Percentiles rank a stretch among this genome's conserved stretches.
phyloP scores from a whole-genome alignment of 2,329 filamentous ascomycete species.

The Colletotrichum tabaci region DNA sequence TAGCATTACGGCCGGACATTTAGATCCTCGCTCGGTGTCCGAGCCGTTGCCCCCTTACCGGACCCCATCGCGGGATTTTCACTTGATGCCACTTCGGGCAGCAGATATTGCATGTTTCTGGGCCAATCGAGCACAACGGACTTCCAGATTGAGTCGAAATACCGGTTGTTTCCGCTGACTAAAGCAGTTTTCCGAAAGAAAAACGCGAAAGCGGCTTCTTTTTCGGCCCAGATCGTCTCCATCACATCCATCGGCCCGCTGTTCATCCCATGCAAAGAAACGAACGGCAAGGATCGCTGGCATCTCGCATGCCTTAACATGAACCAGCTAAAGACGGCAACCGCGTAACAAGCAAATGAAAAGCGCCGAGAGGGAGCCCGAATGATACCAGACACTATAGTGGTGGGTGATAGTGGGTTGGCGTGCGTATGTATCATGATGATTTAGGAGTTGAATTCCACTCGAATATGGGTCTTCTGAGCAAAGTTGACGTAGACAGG shows the following conservation, averaged over 20 bases:
- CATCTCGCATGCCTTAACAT: constrained; percentile 28
- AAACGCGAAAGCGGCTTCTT: constrained; percentile 10
- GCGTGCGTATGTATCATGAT: constrained; percentile 11
- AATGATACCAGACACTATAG: constrained; percentile 20
- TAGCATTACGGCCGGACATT: constrained; percentile 3
- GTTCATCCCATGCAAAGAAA: constrained; percentile 28
- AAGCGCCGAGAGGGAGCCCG: constrained; percentile 12
- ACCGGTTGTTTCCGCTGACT: constrained; percentile 11
- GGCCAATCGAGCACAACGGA: background rate
- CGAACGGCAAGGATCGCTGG: constrained; percentile 24
- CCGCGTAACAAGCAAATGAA: constrained; percentile 8
- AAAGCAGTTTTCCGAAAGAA: constrained; percentile 10
- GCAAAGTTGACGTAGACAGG: constrained; percentile 15
- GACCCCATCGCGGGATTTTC: constrained; percentile 5
- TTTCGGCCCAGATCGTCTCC: constrained; percentile 9
- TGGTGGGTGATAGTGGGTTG: constrained; percentile 5
- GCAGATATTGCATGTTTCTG: constrained; percentile 24
- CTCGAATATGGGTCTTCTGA: background rate
- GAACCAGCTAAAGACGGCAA: constrained; percentile 20
- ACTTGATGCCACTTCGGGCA: constrained; percentile 6
- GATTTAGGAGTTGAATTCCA: constrained; percentile 21
- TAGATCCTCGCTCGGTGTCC: constrained; percentile 25
- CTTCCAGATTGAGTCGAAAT: background rate
- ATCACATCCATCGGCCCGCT: constrained; percentile 23
- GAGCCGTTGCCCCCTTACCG: constrained; percentile 17